A percentile compares a stretch with the other conserved stretches of the same genome.
These are phyloP conservation scores for Colletotrichum coccodes DNA, from an alignment of 2,329 filamentous ascomycete species.

Conservation along the genomic window DNA sequence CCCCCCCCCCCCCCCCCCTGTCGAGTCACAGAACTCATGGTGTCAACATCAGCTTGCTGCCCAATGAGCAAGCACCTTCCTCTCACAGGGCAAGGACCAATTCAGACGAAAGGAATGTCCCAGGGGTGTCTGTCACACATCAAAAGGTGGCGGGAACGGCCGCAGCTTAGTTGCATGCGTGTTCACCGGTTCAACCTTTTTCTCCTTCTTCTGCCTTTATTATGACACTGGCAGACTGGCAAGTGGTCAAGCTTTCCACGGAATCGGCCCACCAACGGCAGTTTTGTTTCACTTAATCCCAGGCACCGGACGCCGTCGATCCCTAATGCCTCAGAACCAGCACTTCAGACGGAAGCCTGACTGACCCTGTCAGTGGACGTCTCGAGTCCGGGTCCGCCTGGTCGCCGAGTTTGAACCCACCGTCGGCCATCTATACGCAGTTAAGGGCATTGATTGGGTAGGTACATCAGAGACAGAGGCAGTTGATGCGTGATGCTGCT, in stretches of 20 bases:
- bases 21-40: neutral
- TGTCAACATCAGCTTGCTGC: constrained; percentile 2
- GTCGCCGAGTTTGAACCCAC: neutral
- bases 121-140: neutral
- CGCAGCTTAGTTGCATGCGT: constrained; percentile 15
- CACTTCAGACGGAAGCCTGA: constrained; percentile 20
- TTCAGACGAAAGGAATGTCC: constrained; percentile 12
- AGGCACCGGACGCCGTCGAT: constrained; percentile 12
- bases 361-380: constrained; percentile 1
- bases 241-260: constrained; percentile 14
- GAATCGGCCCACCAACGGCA: constrained; percentile 20
- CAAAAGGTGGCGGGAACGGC: constrained; percentile 16
- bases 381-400: neutral
- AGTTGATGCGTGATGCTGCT: neutral
- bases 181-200: neutral
- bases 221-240: neutral
- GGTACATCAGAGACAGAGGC: neutral
- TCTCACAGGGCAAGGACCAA: neutral
- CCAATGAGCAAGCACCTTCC: constrained; percentile 23
- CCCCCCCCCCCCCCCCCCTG: too few relatives aligned
- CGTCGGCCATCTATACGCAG: neutral
- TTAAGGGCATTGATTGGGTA: neutral
- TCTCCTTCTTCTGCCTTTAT: neutral
- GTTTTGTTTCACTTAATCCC: constrained; percentile 32
- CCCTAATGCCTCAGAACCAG: constrained; percentile 22